Conservation (phyloP, 805 yeast genomes). For the Candida golubevii region DNA sequence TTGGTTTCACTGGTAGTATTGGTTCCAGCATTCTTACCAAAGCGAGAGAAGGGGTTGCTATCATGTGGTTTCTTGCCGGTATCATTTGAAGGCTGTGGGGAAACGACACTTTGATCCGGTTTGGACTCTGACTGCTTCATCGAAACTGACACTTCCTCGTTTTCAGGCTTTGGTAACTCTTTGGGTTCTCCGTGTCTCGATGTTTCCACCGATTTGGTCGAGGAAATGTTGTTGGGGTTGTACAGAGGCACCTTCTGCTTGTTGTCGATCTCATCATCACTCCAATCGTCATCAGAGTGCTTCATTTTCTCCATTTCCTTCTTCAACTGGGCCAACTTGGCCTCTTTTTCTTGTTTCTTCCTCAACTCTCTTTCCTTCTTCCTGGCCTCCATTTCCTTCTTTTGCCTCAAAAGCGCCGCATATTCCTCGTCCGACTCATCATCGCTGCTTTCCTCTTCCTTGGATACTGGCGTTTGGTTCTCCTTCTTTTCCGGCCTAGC, state of each 20-base stretch:
- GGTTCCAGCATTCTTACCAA: conserved; percentile 3
- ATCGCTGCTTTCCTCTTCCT: conserved; percentile 20
- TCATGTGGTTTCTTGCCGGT: conserved; percentile 9
- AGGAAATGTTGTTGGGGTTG: conserved; percentile 7
- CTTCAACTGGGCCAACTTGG: conserved; percentile 52
- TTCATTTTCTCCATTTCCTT: conserved; percentile 50
- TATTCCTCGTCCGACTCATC: conserved; percentile 46
- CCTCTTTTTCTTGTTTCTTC: conserved; percentile 57
- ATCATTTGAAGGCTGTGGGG: not conserved
- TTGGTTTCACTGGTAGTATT: conserved; percentile 7
- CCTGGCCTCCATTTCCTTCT: conserved; percentile 41
- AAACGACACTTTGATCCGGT: not conserved
- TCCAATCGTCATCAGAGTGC: conserved; percentile 18
- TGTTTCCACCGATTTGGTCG: not conserved
- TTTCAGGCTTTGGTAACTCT: not conserved
- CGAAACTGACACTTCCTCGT: not conserved
- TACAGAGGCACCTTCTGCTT: conserved; percentile 17
- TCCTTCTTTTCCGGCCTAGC: not conserved
- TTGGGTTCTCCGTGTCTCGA: not conserved
- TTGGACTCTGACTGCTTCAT: not conserved
- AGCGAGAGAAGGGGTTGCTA: conserved; percentile 49
- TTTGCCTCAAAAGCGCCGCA: conserved; percentile 44
- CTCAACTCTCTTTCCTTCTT: conserved; percentile 42
- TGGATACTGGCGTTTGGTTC: conserved; percentile 11
- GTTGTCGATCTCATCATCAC: conserved; percentile 30